Conservation (phyloP, 805 yeast species). For the Pichia exigua region DNA sequence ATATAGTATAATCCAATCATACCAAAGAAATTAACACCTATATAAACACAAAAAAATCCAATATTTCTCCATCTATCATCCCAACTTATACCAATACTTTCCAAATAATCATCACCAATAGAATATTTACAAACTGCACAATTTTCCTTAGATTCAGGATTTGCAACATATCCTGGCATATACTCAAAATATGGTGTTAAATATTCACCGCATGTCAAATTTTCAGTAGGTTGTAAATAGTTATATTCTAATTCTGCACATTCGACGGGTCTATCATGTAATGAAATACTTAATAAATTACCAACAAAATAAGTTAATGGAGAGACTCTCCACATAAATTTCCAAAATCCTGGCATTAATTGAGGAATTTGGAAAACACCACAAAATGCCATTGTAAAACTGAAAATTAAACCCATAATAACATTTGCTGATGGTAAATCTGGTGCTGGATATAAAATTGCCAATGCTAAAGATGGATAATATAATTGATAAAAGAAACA, state of each 20-base stretch:
- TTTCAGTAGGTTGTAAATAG: conserved; percentile 45
- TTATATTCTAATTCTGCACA: conserved; percentile 45
- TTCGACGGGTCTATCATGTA: conserved; percentile 42
- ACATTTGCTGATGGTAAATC: conserved; percentile 63
- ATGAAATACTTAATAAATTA: conserved; percentile 37
- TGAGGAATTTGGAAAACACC: conserved; percentile 56
- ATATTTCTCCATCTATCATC: conserved; percentile 56
- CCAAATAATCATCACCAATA: conserved; percentile 42
- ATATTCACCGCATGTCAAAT: conserved; percentile 58
- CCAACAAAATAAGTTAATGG: conserved; percentile 68
- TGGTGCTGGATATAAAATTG: conserved; percentile 52
- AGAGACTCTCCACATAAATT: conserved; percentile 68
- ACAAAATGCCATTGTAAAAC: conserved; percentile 56
- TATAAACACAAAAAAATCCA: conserved; percentile 53
- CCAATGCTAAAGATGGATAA: conserved; percentile 43
- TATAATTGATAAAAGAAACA: conserved; percentile 37
- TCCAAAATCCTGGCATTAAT: conserved; percentile 77
- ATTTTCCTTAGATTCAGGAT: conserved; percentile 40
- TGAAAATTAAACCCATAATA: conserved; percentile 45
- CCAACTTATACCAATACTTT: conserved; percentile 35
- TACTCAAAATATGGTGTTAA: conserved; percentile 31
- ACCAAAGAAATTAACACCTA: conserved; percentile 40
- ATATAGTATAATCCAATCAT: conserved; percentile 31
- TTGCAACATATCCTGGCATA: conserved; percentile 47
- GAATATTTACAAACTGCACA: conserved; percentile 44